These are phyloP conservation scores for Galeopsis tetrahit DNA, from an alignment of 257 asterid species.

Conservation along the genomic window DNA sequence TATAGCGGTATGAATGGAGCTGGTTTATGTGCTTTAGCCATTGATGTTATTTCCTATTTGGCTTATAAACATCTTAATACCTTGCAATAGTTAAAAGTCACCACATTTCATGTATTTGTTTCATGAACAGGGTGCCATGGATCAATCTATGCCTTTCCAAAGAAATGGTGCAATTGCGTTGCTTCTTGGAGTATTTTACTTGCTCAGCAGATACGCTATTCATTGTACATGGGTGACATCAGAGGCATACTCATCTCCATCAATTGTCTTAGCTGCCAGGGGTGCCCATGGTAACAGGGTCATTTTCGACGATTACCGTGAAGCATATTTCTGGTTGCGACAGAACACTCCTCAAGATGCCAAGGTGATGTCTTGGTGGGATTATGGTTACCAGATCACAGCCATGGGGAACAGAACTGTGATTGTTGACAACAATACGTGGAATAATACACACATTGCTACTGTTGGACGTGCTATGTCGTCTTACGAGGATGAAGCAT, in stretches of 20 bases:
- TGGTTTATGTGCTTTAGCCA: background rate
- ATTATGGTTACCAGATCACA: conserved; percentile 97
- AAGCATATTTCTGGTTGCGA: conserved; percentile 93
- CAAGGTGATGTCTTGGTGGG: conserved; percentile 99
- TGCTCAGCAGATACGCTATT: conserved; percentile 87
- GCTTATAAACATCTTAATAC: conserved; percentile 22
- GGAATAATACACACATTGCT: conserved; percentile 99
- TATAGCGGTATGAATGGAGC: background rate
- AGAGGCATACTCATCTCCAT: conserved; percentile 99
- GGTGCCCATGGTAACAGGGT: conserved; percentile 96
- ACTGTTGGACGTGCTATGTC: conserved; percentile 99
- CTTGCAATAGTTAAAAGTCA: background rate
- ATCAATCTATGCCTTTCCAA: conserved; percentile 77
- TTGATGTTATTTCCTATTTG: background rate
- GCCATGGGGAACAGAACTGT: conserved; percentile 99
- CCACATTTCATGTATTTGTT: conserved; percentile 15
- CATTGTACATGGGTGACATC: conserved; percentile 99
- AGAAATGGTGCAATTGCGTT: conserved; percentile 86
- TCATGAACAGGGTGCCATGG: conserved; percentile 67
- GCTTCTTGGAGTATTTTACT: conserved; percentile 84
- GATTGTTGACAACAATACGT: conserved; percentile 96
- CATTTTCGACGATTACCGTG: conserved; percentile 93
- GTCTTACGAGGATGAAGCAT: conserved; percentile 95
- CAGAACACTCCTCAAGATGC: conserved; percentile 97
- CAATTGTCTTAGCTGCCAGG: conserved; percentile 97